phyloP scores from a whole-genome alignment of 2,329 filamentous ascomycete genomes.

The Fusarium sulawesiense region DNA sequence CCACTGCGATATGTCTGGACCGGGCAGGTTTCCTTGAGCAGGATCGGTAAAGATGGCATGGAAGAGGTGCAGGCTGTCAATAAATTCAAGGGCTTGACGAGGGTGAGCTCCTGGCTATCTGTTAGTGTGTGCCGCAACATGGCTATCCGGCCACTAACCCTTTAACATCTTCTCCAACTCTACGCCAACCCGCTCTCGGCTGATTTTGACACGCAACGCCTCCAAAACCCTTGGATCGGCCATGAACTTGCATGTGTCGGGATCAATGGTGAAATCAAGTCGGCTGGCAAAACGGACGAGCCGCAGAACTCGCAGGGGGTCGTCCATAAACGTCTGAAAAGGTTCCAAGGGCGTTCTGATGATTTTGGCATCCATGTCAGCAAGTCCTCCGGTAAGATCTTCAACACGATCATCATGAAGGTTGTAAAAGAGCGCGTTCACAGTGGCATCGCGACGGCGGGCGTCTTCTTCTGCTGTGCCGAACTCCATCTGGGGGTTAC shows the following conservation, averaged over 20 bases:
- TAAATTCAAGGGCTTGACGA: conserved; percentile 69
- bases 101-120: conserved; percentile 65
- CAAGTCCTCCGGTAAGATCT: conserved; percentile 84
- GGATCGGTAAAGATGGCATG: conserved; percentile 80
- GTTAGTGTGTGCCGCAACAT: conserved; percentile 1
- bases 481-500: conserved; percentile 93
- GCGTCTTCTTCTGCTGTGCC: conserved; percentile 93
- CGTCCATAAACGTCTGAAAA: conserved; percentile 92
- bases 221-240: conserved; percentile 78
- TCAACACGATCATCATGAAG: conserved; percentile 82
- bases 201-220: conserved; percentile 88
- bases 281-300: conserved; percentile 91
- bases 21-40: conserved; percentile 60
- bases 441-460: conserved; percentile 86
- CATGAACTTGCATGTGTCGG: conserved; percentile 78
- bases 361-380: conserved; percentile 77
- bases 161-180: conserved; percentile 94
- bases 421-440: conserved; percentile 98
- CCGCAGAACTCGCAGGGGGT: conserved; percentile 87
- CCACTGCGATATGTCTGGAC: conserved; percentile 72
- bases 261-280: conserved; percentile 81
- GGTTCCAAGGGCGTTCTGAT: conserved; percentile 90
- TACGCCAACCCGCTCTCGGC: conserved; percentile 85
- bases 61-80: conserved; percentile 76
- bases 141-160: conserved; percentile 56